Percentiles rank a stretch among this genome's conserved stretches.
Conservation (phyloP, 73 alveolate genomes). For the Breviolum minutum region DNA sequence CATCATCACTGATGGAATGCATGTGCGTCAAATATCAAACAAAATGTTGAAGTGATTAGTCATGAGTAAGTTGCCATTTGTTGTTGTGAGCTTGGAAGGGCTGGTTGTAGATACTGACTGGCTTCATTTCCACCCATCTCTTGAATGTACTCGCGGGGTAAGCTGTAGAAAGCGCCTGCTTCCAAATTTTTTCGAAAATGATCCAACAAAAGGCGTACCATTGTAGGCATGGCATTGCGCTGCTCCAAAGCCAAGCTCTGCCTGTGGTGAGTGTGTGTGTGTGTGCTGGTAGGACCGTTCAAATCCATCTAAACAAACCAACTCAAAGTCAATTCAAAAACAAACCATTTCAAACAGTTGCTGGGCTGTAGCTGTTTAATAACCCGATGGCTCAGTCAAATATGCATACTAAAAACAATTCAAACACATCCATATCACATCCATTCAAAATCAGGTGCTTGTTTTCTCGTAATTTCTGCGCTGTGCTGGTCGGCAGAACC, state of each 20-base stretch:
- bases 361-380: neutral
- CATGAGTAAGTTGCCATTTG: too few species aligned
- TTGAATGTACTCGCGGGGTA: neutral
- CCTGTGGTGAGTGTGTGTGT: neutral
- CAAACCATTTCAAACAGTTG: neutral
- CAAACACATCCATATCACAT: neutral
- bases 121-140: neutral
- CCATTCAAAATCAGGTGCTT: neutral
- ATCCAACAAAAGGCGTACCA: neutral
- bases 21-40: too few species aligned
- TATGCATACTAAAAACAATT: neutral
- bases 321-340: too few species aligned
- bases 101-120: neutral
- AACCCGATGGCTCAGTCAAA: neutral
- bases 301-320: too few species aligned
- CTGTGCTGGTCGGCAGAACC: neutral
- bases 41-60: too few species aligned
- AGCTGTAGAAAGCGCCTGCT: neutral
- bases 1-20: too few species aligned
- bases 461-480: neutral
- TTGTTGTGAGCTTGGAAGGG: too few species aligned
- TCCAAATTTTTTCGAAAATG: neutral
- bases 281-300: neutral
- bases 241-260: neutral
- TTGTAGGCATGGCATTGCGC: neutral